Evolutionary conservation across 2,329 filamentous ascomycete genomes (phyloP).

Genomic region (Fusarium sp.): DNA sequence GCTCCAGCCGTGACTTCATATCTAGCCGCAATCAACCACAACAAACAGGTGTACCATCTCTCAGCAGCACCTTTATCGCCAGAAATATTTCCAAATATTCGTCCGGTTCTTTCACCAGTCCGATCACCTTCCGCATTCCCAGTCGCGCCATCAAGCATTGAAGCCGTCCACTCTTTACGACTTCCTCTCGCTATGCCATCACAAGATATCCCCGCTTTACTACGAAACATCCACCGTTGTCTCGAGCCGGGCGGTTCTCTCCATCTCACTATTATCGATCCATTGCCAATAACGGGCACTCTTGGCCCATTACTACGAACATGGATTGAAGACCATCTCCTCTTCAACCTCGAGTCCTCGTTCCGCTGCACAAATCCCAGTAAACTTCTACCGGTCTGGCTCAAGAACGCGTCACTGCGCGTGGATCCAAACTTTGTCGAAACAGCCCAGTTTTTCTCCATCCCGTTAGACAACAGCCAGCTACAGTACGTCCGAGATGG

Average conservation of each 20-base stretch:
- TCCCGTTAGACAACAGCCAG: conserved; percentile 45
- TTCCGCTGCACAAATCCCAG: conserved; percentile 71
- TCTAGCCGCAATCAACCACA: conserved; percentile 23
- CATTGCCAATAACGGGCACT: conserved; percentile 65
- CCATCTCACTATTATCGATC: conserved; percentile 71
- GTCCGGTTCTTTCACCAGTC: conserved; percentile 55
- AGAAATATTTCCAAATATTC: conserved; percentile 55
- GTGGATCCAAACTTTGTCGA: conserved; percentile 59
- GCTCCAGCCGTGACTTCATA: conserved; percentile 36
- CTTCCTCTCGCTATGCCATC: conserved; percentile 69
- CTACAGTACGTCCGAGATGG: conserved; percentile 35
- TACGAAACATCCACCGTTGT: conserved; percentile 69
- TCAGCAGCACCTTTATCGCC: conserved; percentile 42
- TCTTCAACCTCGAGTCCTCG: conserved; percentile 65
- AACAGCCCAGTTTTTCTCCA: conserved; percentile 60
- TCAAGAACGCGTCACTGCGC: conserved; percentile 65
- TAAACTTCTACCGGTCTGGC: conserved; percentile 67
- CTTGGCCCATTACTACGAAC: conserved; percentile 66
- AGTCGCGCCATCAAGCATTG: conserved; percentile 58
- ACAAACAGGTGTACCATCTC: conserved; percentile 31
- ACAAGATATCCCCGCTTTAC: conserved; percentile 65
- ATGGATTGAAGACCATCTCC: conserved; percentile 72
- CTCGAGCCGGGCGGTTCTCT: conserved; percentile 67
- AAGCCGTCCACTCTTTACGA: conserved; percentile 63
- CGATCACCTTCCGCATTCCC: conserved; percentile 53